phyloP scores from a whole-genome alignment of 1,284 basidiomycete species.

The Heterobasidion irregulare region DNA sequence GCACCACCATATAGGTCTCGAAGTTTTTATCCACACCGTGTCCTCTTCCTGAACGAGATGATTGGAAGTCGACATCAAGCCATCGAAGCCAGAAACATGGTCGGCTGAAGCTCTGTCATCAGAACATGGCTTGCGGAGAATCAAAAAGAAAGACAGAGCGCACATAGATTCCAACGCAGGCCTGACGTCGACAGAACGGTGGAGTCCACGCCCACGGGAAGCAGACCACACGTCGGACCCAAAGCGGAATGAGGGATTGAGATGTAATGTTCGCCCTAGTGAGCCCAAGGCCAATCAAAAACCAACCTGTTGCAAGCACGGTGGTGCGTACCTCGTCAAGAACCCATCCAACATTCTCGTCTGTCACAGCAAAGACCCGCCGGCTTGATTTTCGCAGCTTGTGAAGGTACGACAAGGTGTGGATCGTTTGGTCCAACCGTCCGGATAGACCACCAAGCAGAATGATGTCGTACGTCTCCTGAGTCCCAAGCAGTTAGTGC shows the following conservation, averaged over 20 bases:
- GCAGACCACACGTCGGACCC: slow-evolving; percentile 87
- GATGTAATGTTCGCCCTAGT: slow-evolving; percentile 75
- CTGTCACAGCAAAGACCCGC: slow-evolving; percentile 71
- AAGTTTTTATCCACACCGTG: slow-evolving; percentile 66
- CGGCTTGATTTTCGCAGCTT: slow-evolving; percentile 63
- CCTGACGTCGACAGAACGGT: slow-evolving; percentile 78
- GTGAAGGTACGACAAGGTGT: slow-evolving; percentile 81
- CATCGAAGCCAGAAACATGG: slow-evolving; percentile 67
- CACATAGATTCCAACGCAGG: slow-evolving; percentile 86
- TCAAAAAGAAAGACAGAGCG: slow-evolving; percentile 14
- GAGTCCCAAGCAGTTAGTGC: slow-evolving; percentile 3
- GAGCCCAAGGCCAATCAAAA: not conserved
- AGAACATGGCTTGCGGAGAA: not conserved
- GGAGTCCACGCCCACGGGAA: slow-evolving; percentile 79
- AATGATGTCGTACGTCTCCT: slow-evolving; percentile 54
- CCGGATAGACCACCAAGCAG: slow-evolving; percentile 88
- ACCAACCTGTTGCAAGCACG: not conserved
- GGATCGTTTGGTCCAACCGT: slow-evolving; percentile 89
- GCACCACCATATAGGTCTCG: slow-evolving; percentile 81
- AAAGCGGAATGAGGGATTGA: slow-evolving; percentile 64
- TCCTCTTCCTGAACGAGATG: slow-evolving; percentile 64
- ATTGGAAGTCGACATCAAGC: slow-evolving; percentile 87
- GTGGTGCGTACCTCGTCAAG: slow-evolving; percentile 56
- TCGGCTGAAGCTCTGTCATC: slow-evolving; percentile 31
- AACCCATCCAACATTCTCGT: slow-evolving; percentile 87